Evolutionary conservation across 257 asterid species (phyloP).

Genomic region (Nicotiana noctiflora): DNA sequence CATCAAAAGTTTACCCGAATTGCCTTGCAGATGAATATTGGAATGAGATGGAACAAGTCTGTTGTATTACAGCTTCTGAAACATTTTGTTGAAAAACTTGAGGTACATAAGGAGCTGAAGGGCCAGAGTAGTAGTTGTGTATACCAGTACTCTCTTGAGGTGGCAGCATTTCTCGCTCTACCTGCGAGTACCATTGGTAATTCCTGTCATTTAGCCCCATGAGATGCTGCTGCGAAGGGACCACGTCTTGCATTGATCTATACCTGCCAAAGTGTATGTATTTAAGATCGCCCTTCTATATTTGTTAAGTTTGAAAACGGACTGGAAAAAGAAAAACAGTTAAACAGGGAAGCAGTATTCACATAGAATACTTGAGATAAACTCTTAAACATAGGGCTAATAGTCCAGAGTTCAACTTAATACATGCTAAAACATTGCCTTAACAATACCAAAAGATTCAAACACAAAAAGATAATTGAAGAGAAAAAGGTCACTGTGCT

Average conservation of each 20-base stretch:
- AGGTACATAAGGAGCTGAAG: conserved; percentile 19
- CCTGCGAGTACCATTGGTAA: conserved; percentile 16
- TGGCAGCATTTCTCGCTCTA: conserved; percentile 9
- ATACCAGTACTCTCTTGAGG: conserved; percentile 19
- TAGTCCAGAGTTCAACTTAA: neutral
- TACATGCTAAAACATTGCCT: neutral
- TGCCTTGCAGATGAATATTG: neutral
- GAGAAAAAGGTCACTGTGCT: neutral
- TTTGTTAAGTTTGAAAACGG: neutral
- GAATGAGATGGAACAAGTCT: neutral
- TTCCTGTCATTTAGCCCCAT: conserved; percentile 21
- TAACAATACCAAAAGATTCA: neutral
- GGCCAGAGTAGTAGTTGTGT: conserved; percentile 17
- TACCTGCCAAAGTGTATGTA: conserved; percentile 21
- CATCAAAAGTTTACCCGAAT: neutral
- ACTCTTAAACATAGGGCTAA: neutral
- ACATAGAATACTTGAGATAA: neutral
- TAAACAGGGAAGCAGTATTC: neutral
- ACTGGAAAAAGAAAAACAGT: neutral
- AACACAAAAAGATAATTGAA: neutral
- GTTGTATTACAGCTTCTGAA: conserved; percentile 1
- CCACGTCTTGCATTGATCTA: conserved; percentile 18
- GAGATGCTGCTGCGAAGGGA: conserved; percentile 12
- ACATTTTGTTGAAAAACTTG: conserved; percentile 21
- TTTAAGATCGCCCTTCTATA: conserved; percentile 2